phyloP scores from a whole-genome alignment of 1,284 basidiomycete species.

The Puccinia coronata region DNA sequence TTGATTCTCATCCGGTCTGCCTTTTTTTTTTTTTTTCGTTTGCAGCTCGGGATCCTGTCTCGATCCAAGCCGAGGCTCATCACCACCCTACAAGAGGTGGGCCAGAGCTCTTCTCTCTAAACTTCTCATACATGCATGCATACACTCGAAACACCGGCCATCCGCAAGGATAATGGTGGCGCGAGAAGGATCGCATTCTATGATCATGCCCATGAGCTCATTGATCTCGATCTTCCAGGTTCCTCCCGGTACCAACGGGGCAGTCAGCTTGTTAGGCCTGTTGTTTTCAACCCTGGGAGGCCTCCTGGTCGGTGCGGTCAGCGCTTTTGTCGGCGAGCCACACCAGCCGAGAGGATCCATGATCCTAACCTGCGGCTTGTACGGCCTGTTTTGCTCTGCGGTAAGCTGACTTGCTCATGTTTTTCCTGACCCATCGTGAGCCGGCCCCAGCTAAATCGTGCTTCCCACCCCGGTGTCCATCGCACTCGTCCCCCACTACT shows the following conservation, averaged over 20 bases:
- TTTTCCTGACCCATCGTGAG: background rate
- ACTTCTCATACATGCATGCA: background rate
- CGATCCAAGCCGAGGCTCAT: slow-evolving; percentile 52
- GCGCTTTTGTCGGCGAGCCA: slow-evolving; percentile 5
- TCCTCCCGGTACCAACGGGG: slow-evolving; percentile 57
- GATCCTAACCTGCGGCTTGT: background rate
- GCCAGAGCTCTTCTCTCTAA: background rate
- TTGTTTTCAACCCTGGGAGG: slow-evolving; percentile 52
- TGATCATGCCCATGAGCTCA: background rate
- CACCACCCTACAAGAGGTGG: slow-evolving; percentile 46
- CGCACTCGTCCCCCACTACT: background rate
- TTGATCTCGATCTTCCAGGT: slow-evolving; percentile 4
- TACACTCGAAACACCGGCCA: no score
- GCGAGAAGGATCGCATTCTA: background rate
- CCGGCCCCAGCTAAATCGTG: background rate
- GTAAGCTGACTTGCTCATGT: slow-evolving; percentile 38
- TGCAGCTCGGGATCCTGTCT: slow-evolving; percentile 54
- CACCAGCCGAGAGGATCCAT: slow-evolving; percentile 1
- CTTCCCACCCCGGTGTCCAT: background rate
- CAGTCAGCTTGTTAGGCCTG: slow-evolving; percentile 51
- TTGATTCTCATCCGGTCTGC: background rate
- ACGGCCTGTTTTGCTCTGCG: slow-evolving; percentile 29
- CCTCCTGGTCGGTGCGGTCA: slow-evolving; percentile 50
- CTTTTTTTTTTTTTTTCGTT: background rate
- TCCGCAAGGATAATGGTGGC: slow-evolving; percentile 38